Conservation (phyloP, 768 basidiomycete species). For the Termitomyces sp. region DNA sequence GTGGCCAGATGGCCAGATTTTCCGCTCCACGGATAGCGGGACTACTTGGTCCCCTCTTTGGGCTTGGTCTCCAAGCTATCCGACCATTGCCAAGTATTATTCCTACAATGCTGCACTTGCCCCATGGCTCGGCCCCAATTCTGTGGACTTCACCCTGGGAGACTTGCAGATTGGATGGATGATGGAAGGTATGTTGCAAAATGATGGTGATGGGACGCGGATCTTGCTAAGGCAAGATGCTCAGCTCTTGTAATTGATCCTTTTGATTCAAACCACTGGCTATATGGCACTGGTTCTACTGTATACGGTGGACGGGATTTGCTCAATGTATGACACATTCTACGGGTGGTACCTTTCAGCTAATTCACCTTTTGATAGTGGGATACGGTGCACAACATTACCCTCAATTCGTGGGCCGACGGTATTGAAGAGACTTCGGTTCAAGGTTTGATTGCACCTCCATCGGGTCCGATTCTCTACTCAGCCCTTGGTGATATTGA, state of each 20-base stretch:
- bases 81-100: slow-evolving; percentile 39
- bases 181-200: slow-evolving; percentile 50
- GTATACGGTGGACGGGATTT: slow-evolving; percentile 59
- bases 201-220: background rate
- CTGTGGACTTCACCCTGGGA: slow-evolving; percentile 39
- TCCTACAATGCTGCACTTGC: slow-evolving; percentile 51
- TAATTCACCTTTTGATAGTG: slow-evolving; percentile 32
- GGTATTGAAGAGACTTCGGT: slow-evolving; percentile 66
- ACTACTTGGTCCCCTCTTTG: slow-evolving; percentile 57
- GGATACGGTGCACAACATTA: slow-evolving; percentile 58
- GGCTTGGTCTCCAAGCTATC: slow-evolving; percentile 47
- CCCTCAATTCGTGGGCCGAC: slow-evolving; percentile 56
- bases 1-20: slow-evolving; percentile 68
- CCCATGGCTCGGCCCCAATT: slow-evolving; percentile 56
- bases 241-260: slow-evolving; percentile 57
- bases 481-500: slow-evolving; percentile 54
- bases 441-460: slow-evolving; percentile 56
- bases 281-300: slow-evolving; percentile 69
- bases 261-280: slow-evolving; percentile 66
- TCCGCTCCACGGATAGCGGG: slow-evolving; percentile 56
- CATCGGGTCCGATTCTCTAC: slow-evolving; percentile 52
- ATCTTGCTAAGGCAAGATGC: background rate
- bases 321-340: slow-evolving; percentile 26
- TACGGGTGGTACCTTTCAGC: background rate
- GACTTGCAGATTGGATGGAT: slow-evolving; percentile 63